Percentiles rank a stretch among this genome's conserved stretches.
phyloP scores from a whole-genome alignment of 495 filamentous ascomycete species.

The Lophiostoma macrostomum region DNA sequence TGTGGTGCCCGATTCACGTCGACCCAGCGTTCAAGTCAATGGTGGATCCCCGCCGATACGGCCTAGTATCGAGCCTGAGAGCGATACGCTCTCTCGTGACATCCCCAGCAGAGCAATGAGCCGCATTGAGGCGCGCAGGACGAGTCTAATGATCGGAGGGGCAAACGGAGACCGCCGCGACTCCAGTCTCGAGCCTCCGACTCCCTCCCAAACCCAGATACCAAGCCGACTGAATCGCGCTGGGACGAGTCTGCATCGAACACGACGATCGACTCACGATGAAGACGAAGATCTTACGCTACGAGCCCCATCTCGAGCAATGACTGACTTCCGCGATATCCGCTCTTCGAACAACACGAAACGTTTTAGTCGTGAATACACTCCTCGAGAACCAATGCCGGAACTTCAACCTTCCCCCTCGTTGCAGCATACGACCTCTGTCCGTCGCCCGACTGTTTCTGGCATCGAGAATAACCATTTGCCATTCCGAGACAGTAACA shows the following conservation, averaged over 20 bases:
- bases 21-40: constrained; percentile 39
- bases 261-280: constrained; percentile 39
- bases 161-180: constrained; percentile 42
- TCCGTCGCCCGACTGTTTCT: constrained; percentile 20
- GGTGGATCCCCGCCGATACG: constrained; percentile 28
- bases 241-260: constrained; percentile 26
- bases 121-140: constrained; percentile 70
- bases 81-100: constrained; percentile 15
- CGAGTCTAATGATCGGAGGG: constrained; percentile 51
- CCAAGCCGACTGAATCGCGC: constrained; percentile 25
- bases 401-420: constrained; percentile 29
- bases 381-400: constrained; percentile 40
- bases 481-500: constrained; percentile 14
- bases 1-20: constrained; percentile 34
- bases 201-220: constrained; percentile 35
- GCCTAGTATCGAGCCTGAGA: constrained; percentile 27
- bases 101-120: constrained; percentile 56
- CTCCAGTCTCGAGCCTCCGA: constrained; percentile 37
- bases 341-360: constrained; percentile 36
- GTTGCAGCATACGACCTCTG: constrained; percentile 20
- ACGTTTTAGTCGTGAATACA: constrained; percentile 48
- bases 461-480: constrained; percentile 18
- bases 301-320: constrained; percentile 42
- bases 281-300: constrained; percentile 44
- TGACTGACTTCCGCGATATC: constrained; percentile 41